Evolutionary conservation across 768 basidiomycete species (phyloP).

Genomic region (Auriscalpium vulgare): DNA sequence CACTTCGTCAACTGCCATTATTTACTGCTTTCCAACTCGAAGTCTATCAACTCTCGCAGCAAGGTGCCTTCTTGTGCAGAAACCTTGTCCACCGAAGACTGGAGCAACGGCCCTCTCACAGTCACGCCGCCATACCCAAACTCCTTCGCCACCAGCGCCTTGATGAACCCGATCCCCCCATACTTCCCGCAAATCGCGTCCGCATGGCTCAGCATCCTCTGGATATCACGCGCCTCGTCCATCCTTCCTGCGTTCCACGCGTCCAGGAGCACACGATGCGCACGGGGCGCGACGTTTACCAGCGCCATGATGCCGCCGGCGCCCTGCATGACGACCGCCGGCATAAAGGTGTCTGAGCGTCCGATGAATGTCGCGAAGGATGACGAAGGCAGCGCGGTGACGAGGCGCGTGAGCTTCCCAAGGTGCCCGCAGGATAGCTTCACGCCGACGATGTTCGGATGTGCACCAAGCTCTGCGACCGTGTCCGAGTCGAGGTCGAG

Average conservation of each 20-base stretch:
- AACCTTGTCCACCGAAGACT: conserved; percentile 10
- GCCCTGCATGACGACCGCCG: conserved; percentile 53
- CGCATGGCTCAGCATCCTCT: conserved; percentile 53
- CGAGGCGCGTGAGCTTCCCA: conserved; percentile 74
- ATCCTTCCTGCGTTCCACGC: conserved; percentile 31
- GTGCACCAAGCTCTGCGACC: conserved; percentile 56
- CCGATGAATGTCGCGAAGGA: conserved; percentile 72
- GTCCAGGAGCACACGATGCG: conserved; percentile 7
- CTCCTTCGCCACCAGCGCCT: conserved; percentile 50
- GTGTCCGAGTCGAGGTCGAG: conserved; percentile 80
- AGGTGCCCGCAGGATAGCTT: conserved; percentile 83
- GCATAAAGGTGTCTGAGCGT: conserved; percentile 59
- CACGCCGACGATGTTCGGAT: conserved; percentile 81
- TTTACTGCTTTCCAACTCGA: conserved; percentile 13
- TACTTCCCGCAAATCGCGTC: conserved; percentile 59
- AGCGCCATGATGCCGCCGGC: conserved; percentile 61
- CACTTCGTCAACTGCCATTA: too few species aligned
- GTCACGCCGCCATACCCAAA: conserved; percentile 53
- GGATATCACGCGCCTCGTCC: conserved; percentile 52
- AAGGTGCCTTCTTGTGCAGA: conserved; percentile 13
- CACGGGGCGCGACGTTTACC: conserved; percentile 38
- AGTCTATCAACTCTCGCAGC: conserved; percentile 22
- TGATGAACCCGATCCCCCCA: conserved; percentile 63
- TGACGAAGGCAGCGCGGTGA: conserved; percentile 42
- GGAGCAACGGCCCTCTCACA: conserved; percentile 22